Percentiles rank a stretch among this genome's conserved stretches.
These are phyloP conservation scores for Porogramme epimiltina DNA, from an alignment of 1,284 basidiomycete genomes.

Conservation along the genomic window DNA sequence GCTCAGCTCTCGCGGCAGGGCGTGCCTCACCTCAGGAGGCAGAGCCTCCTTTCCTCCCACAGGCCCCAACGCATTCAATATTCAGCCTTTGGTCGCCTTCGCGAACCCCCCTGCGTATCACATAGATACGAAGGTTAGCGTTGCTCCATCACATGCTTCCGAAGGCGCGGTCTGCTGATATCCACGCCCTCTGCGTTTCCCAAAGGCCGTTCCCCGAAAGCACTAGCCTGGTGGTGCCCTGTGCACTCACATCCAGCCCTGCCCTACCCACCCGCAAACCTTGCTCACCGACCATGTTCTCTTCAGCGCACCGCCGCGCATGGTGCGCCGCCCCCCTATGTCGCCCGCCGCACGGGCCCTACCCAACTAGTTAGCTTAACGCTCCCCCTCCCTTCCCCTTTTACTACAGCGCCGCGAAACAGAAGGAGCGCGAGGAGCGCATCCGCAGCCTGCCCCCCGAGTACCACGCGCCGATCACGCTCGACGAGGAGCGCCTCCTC, in stretches of 20 bases:
- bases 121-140: too few species aligned
- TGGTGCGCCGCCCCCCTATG: conserved; percentile 29
- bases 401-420: conserved; percentile 38
- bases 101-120: too few species aligned
- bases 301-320: conserved; percentile 32
- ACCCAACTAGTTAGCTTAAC: too few species aligned
- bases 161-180: conserved; percentile 7
- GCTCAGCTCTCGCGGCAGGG: too few species aligned
- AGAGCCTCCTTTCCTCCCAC: too few species aligned
- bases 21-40: too few species aligned
- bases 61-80: too few species aligned
- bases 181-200: neutral
- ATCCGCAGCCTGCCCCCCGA: conserved; percentile 41
- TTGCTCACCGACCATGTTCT: conserved; percentile 24
- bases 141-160: too few species aligned
- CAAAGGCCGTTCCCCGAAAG: neutral
- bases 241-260: too few species aligned
- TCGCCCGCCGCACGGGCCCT: neutral
- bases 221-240: too few species aligned
- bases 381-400: too few species aligned
- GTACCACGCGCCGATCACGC: conserved; percentile 43
- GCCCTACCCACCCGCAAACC: neutral
- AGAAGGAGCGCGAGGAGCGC: conserved; percentile 45
- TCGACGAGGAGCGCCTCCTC: conserved; percentile 42
- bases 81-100: too few species aligned